phyloP scores from a whole-genome alignment of 2,329 filamentous ascomycete species.

The Aspergillus tanneri region DNA sequence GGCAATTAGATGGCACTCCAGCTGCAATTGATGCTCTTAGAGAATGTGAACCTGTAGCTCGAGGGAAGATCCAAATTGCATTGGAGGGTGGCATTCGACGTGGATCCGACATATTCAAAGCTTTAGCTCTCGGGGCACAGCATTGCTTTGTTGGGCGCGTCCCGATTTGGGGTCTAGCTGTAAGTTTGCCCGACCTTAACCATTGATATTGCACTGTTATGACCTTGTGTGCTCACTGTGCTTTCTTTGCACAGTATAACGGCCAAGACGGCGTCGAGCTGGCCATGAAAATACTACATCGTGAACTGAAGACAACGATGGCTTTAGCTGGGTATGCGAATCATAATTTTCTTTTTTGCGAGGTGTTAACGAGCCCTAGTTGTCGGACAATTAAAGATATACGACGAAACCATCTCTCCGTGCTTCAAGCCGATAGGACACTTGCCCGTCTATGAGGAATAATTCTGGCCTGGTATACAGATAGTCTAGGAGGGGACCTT shows the following conservation, averaged over 20 bases:
- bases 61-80: conserved; percentile 28
- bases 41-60: conserved; percentile 17
- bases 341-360: not conserved
- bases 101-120: conserved; percentile 32
- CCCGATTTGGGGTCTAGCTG: conserved; percentile 32
- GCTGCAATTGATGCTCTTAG: conserved; percentile 35
- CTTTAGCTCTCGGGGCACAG: conserved; percentile 27
- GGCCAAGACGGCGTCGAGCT: conserved; percentile 27
- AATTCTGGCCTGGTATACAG: too few species aligned
- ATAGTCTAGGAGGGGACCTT: too few species aligned
- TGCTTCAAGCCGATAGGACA: not conserved
- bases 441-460: not conserved
- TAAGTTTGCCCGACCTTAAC: conserved; percentile 8
- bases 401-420: not conserved
- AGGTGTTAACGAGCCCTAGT: not conserved
- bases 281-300: conserved; percentile 23
- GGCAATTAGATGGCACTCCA: conserved; percentile 33
- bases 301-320: conserved; percentile 26
- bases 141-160: conserved; percentile 26
- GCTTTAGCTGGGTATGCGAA: conserved; percentile 20
- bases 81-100: conserved; percentile 30
- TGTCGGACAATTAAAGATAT: not conserved
- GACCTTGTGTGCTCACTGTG: not conserved
- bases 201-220: not conserved
- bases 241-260: conserved; percentile 16